Base-by-base conservation (phyloP, 768 basidiomycete species). In the Hemileccinum impolitum region DNA sequence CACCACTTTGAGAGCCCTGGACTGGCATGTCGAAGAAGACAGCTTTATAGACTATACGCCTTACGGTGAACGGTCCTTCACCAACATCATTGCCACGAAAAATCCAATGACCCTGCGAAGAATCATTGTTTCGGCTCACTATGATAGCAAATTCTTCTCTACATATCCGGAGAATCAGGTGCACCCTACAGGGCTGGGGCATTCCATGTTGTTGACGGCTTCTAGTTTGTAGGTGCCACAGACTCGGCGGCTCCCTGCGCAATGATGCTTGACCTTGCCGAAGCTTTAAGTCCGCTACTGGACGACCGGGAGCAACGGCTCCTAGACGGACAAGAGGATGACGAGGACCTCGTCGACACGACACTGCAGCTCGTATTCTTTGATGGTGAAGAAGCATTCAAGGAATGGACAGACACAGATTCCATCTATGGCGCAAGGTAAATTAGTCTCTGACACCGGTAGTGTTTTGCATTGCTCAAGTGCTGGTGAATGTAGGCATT, bases 361-460 rank as follows among this genome's bases (percentile, higher is more conserved):
- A 95, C 94, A 3, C 68, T 99, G 9, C 93, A 96, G 63, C 72
- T 98, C 9, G 76, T 99, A 10, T 95, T 98, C 65, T 95, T 99
- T 50, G 96, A 99, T 60, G 96, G 96, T 3, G 96, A 99, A 69
- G 96, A 98, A 68, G 96, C 96, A 0, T 97, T 95, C 68, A 75
- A 81, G 40, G 74, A 80, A 23, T 99, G 95, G 95, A 92, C 91
- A 3, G 78, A 75, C 26, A 82, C 79, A 3, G 95, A 99, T 68
- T 94, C 91, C 1, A 84, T 92, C 37, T 99, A 99, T 63, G 95
- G 95, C n/a, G 86, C 95, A 35, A 82, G 90, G 94, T 92, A 59
- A 48, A 41, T 23, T 21, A 13, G 18, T 31, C 19, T 47, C 14
- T 9, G 13, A 14, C 10, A 17, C 30, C 12, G 2, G 2, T 21